A percentile compares a stretch with the other conserved stretches of the same genome.
Evolutionary conservation across 2,329 filamentous ascomycete species (phyloP).

Genomic region (Nemania abortiva): DNA sequence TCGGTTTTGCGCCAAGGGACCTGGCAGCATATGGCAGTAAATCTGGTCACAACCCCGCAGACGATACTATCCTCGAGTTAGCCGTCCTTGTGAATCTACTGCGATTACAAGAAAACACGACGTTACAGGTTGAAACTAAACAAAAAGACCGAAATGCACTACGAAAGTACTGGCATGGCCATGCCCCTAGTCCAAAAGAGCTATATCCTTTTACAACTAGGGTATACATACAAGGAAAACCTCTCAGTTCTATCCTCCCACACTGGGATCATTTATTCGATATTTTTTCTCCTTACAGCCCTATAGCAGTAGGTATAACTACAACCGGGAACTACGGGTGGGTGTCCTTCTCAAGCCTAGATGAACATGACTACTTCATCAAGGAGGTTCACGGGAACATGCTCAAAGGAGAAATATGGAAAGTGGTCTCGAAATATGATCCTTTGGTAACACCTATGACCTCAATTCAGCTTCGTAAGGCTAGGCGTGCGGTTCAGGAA

Average conservation of each 20-base stretch:
- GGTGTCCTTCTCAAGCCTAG: slow-evolving; percentile 28
- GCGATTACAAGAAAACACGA: not conserved
- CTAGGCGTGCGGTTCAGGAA: slow-evolving; percentile 19
- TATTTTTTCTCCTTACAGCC: slow-evolving; percentile 27
- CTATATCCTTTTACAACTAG: slow-evolving; percentile 31
- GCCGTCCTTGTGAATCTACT: slow-evolving; percentile 24
- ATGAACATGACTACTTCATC: slow-evolving; percentile 21
- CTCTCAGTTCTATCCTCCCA: slow-evolving; percentile 14
- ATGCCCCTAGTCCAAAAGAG: slow-evolving; percentile 20
- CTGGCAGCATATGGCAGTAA: slow-evolving; percentile 15
- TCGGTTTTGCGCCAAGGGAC: slow-evolving; percentile 20
- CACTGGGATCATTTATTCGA: slow-evolving; percentile 18
- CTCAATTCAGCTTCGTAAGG: not conserved
- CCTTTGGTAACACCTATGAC: slow-evolving; percentile 26
- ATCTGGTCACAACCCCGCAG: slow-evolving; percentile 30
- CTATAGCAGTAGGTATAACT: slow-evolving; percentile 30
- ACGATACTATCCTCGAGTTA: slow-evolving; percentile 27
- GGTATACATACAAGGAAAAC: slow-evolving; percentile 24
- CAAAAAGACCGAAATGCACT: not conserved
- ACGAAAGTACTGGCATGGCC: slow-evolving; percentile 12
- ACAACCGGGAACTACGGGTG: slow-evolving; percentile 26
- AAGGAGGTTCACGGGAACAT: slow-evolving; percentile 20
- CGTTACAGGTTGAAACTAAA: slow-evolving; percentile 5
- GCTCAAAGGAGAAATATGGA: slow-evolving; percentile 21
- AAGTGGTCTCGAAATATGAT: slow-evolving; percentile 28